These are phyloP conservation scores for Venturia carpophila DNA, from an alignment of 2,329 filamentous ascomycete genomes.

Conservation along the genomic window DNA sequence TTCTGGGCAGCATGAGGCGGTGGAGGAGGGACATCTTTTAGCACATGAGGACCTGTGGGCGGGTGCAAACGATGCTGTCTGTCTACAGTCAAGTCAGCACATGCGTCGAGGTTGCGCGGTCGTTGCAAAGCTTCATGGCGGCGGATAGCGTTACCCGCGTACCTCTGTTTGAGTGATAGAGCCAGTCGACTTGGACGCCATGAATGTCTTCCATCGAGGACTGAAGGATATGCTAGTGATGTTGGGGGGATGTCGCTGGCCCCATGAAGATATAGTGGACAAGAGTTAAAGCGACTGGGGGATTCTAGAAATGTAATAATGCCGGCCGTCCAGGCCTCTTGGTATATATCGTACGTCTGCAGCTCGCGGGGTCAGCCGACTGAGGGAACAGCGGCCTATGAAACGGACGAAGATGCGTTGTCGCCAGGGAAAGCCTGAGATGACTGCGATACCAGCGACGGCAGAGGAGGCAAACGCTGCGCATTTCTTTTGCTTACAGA, in stretches of 20 bases:
- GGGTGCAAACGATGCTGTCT: conserved; percentile 16
- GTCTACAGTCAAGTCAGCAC: background rate
- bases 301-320: background rate
- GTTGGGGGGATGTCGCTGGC: background rate
- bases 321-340: background rate
- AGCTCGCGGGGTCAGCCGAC: background rate
- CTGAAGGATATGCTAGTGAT: background rate
- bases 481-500: no score
- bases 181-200: conserved; percentile 83
- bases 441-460: background rate
- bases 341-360: background rate
- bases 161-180: conserved; percentile 80
- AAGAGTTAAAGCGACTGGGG: background rate
- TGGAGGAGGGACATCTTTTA: background rate
- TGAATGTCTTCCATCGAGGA: conserved; percentile 68
- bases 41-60: background rate
- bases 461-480: background rate
- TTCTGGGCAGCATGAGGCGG: background rate
- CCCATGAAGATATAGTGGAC: background rate
- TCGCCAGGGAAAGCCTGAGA: background rate
- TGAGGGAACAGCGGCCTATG: background rate
- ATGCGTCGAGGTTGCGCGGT: background rate
- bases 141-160: conserved; percentile 32
- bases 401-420: background rate
- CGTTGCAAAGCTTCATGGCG: background rate